Evolutionary conservation across 768 basidiomycete species (phyloP).

Genomic region (Leccinum variicolor): DNA sequence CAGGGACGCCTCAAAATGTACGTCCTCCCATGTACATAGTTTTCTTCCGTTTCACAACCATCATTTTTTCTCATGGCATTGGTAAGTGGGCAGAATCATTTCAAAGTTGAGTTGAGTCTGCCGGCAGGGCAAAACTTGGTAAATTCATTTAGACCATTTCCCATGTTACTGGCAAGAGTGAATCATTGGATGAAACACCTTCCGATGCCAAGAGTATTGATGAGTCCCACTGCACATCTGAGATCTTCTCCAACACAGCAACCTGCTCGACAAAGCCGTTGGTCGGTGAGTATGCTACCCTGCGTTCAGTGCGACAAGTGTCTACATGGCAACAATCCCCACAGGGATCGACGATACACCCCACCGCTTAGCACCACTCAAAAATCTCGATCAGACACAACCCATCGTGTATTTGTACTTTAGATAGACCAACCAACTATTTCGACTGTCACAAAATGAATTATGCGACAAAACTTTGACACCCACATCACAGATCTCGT

Average conservation of each 20-base stretch:
- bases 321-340: background rate
- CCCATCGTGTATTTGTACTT: conserved; percentile 7
- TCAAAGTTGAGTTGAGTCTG: no score
- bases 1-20: background rate
- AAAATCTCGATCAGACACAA: conserved; percentile 9
- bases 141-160: background rate
- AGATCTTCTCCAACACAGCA: no score
- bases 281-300: no score
- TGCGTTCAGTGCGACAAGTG: no score
- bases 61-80: no score
- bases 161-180: background rate
- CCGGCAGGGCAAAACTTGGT: no score
- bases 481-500: background rate
- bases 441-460: background rate
- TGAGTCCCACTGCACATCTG: no score
- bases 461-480: background rate
- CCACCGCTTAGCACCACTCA: background rate
- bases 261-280: no score
- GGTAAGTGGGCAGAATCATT: no score
- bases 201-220: background rate
- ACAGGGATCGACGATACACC: background rate
- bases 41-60: no score
- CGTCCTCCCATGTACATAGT: background rate
- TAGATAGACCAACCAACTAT: conserved; percentile 7
- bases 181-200: background rate